A percentile compares a stretch with the other conserved stretches of the same genome.
Conservation (phyloP, 192 early-diverging fungal species). For the Oehlia diaphana region DNA sequence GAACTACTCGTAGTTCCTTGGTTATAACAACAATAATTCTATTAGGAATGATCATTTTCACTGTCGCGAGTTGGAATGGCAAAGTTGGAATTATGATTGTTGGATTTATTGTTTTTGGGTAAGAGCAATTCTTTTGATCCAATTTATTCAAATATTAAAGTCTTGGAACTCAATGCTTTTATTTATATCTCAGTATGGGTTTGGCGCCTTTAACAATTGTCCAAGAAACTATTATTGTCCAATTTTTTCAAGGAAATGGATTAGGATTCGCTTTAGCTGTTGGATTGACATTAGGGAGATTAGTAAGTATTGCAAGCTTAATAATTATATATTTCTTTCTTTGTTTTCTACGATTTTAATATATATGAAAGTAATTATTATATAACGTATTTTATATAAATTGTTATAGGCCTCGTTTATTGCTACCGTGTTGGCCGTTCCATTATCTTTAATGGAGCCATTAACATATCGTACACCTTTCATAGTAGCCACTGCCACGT, state of each 20-base stretch:
- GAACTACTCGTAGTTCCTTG: constrained; percentile 46
- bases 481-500: constrained; percentile 60
- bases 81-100: constrained; percentile 43
- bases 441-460: constrained; percentile 49
- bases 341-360: not conserved
- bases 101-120: constrained; percentile 48
- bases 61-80: constrained; percentile 40
- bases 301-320: constrained; percentile 41
- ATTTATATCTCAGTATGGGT: constrained; percentile 57
- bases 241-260: constrained; percentile 71
- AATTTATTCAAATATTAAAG: not conserved
- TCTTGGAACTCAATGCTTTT: not conserved
- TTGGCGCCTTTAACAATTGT: constrained; percentile 74
- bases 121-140: constrained; percentile 10
- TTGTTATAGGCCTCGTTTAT: constrained; percentile 59
- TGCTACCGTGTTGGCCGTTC: constrained; percentile 66
- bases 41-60: constrained; percentile 37
- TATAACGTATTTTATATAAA: not conserved
- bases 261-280: constrained; percentile 68
- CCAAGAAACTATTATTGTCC: constrained; percentile 79
- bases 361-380: not conserved
- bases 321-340: not conserved
- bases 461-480: constrained; percentile 50
- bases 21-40: constrained; percentile 45
- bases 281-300: constrained; percentile 67